Evolutionary conservation across 371 early-diverging fungal species (phyloP).

Genomic region (Parasitella parasitica): DNA sequence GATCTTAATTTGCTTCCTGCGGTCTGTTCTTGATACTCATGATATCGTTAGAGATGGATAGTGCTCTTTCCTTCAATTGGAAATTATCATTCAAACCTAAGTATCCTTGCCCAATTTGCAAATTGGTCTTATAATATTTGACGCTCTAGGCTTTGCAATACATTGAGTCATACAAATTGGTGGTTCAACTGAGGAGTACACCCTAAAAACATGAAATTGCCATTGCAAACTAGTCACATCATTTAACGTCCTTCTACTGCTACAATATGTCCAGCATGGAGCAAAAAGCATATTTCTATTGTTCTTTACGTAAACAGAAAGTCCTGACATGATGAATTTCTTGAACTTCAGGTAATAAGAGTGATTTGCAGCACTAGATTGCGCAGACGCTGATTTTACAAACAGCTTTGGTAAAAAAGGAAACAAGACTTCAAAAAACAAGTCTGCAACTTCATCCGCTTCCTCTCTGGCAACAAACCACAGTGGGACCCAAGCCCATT

Average conservation of each 20-base stretch:
- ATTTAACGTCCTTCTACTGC: background rate
- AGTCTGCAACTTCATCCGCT: constrained; percentile 39
- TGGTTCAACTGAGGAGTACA: no score
- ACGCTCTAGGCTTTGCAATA: no score
- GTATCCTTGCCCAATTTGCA: no score
- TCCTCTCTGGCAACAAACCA: constrained; percentile 10
- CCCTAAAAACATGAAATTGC: no score
- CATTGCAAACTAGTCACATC: constrained; percentile 1
- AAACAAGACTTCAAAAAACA: constrained; percentile 43
- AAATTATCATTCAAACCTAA: no score
- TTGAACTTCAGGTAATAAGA: constrained; percentile 33
- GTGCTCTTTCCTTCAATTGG: no score
- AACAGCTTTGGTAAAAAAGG: constrained; percentile 41
- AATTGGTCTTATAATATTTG: no score
- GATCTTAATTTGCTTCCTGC: no score
- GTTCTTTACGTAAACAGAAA: background rate
- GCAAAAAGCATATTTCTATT: background rate
- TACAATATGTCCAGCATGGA: background rate
- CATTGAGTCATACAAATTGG: no score
- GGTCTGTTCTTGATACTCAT: no score
- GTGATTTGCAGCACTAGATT: background rate
- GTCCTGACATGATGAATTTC: constrained; percentile 34
- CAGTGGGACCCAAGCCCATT: background rate
- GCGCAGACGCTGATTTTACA: no score
- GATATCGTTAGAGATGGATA: no score